Conservation (phyloP, 805 yeast species). For the Ogataea neopini region DNA sequence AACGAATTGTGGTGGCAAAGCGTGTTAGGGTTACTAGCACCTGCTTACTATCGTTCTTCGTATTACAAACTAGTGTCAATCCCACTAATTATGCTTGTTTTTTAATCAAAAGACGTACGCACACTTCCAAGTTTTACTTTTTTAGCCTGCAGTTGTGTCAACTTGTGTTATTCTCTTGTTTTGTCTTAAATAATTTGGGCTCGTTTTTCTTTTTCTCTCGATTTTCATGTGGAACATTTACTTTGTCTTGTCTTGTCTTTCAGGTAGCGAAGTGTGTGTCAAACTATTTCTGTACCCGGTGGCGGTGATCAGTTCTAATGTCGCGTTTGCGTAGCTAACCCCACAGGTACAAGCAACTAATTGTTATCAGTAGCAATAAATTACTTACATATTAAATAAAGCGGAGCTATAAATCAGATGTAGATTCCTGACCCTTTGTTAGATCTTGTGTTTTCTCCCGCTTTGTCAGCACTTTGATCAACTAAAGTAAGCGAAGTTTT, state of each 20-base stretch:
- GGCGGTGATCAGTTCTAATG: not conserved
- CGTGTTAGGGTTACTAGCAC: slow-evolving; percentile 1
- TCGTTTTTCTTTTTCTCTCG: not conserved
- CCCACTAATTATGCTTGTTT: not conserved
- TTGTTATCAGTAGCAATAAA: slow-evolving; percentile 8
- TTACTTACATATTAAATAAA: not conserved
- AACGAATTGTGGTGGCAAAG: slow-evolving; percentile 4
- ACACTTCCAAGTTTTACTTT: not conserved
- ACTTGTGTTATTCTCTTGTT: not conserved
- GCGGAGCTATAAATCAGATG: slow-evolving; percentile 1
- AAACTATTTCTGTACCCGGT: not conserved
- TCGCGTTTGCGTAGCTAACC: not conserved
- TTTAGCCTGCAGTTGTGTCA: slow-evolving; percentile 1
- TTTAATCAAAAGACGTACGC: not conserved
- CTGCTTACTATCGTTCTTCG: not conserved
- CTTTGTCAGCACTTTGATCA: no score
- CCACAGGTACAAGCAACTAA: slow-evolving; percentile 3
- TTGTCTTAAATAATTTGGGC: not conserved
- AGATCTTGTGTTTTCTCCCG: not conserved
- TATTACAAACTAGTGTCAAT: not conserved
- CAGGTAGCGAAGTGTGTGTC: slow-evolving; percentile 5
- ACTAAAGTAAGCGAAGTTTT: no score
- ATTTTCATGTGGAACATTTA: not conserved
- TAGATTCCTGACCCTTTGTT: not conserved
- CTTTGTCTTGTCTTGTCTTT: slow-evolving; percentile 1